phyloP scores from a whole-genome alignment of 2,329 filamentous ascomycete species.

The Fusarium marasasianum region DNA sequence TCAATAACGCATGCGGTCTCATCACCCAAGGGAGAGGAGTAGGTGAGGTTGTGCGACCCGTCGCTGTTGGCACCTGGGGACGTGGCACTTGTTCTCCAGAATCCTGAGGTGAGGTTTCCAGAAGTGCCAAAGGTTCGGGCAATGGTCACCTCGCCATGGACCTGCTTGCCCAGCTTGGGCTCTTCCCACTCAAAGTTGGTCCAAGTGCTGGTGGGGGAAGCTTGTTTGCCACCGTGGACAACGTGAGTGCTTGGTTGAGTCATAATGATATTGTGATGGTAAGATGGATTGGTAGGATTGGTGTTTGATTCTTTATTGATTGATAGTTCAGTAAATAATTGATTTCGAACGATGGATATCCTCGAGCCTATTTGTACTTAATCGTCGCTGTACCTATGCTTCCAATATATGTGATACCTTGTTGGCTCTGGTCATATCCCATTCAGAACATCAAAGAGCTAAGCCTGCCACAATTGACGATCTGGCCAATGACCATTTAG shows the following conservation, averaged over 20 bases:
- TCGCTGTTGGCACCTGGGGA: background rate
- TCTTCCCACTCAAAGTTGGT: conserved; percentile 1
- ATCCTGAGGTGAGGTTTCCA: background rate
- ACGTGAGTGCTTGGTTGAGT: conserved; percentile 1
- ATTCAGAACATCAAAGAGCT: background rate
- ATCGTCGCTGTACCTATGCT: background rate
- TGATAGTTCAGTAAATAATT: background rate
- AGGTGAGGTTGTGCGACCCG: background rate
- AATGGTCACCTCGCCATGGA: background rate
- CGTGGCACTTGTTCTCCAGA: background rate
- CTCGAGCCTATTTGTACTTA: background rate
- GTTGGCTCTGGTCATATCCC: background rate
- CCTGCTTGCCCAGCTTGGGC: conserved; percentile 4
- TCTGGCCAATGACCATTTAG: rapidly evolving
- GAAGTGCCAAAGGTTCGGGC: conserved; percentile 4
- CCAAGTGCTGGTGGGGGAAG: background rate
- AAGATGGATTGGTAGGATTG: background rate
- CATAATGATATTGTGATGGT: background rate
- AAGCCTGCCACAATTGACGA: background rate
- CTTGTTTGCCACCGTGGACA: conserved; percentile 2
- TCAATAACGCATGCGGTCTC: conserved; percentile 8
- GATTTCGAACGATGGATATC: rapidly evolving
- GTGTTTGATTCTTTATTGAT: rapidly evolving
- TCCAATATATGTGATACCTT: too few species aligned
- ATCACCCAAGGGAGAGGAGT: background rate